Conservation (phyloP, 495 filamentous ascomycete species). For the Podospora australis region DNA sequence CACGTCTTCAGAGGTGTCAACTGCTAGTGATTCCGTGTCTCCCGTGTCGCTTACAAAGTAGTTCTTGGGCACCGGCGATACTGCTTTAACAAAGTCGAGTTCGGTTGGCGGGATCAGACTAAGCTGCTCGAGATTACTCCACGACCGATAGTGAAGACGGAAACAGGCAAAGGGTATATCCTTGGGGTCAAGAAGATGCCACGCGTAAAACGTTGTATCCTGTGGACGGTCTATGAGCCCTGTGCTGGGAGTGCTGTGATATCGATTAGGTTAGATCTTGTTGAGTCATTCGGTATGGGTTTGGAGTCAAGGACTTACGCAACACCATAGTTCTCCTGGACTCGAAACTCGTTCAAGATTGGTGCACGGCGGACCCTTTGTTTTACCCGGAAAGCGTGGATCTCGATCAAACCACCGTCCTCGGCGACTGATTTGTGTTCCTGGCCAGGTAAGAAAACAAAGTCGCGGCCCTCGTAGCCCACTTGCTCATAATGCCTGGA, state of each 20-base stretch:
- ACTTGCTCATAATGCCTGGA: slow-evolving; percentile 14
- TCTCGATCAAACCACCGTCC: slow-evolving; percentile 48
- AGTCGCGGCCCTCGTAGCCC: slow-evolving; percentile 37
- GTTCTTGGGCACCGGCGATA: slow-evolving; percentile 9
- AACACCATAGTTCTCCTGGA: slow-evolving; percentile 41
- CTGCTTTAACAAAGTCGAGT: slow-evolving; percentile 7
- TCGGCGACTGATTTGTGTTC: slow-evolving; percentile 32
- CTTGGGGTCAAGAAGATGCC: slow-evolving; percentile 39
- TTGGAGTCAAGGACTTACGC: slow-evolving; percentile 26
- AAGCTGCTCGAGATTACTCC: slow-evolving; percentile 34
- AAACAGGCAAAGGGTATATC: slow-evolving; percentile 43
- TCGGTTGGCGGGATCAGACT: slow-evolving; percentile 28
- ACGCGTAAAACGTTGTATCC: slow-evolving; percentile 41
- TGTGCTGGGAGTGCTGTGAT: slow-evolving; percentile 33
- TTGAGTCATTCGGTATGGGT: neutral
- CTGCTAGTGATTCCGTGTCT: neutral
- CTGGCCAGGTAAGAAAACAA: slow-evolving; percentile 34
- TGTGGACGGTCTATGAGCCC: slow-evolving; percentile 44
- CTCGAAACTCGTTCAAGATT: slow-evolving; percentile 29
- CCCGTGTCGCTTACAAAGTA: no score
- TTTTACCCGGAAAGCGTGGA: slow-evolving; percentile 43
- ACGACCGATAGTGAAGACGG: slow-evolving; percentile 45
- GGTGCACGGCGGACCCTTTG: slow-evolving; percentile 29
- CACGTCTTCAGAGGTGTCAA: neutral
- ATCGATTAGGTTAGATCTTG: slow-evolving; percentile 12